These are phyloP conservation scores for Theileria luwenshuni DNA, from an alignment of 169 alveolate species.

Conservation along the genomic window DNA sequence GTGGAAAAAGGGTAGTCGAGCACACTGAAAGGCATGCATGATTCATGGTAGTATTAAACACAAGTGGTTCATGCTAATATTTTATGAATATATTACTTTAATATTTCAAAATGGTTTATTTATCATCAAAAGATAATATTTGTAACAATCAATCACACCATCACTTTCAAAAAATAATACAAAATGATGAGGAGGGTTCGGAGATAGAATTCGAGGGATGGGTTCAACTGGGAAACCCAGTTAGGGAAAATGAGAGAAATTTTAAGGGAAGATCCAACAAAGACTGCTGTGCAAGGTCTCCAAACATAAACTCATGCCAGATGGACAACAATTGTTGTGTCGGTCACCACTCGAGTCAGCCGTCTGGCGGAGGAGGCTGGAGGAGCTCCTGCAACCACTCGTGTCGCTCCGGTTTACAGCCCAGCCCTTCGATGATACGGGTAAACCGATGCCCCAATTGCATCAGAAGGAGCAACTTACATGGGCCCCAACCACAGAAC, in stretches of 20 bases:
- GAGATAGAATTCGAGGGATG: constrained; percentile 71
- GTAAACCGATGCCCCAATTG: constrained; percentile 43
- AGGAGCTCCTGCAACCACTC: constrained; percentile 1
- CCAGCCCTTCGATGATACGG: constrained; percentile 24
- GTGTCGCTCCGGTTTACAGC: not conserved
- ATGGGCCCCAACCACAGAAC: constrained; percentile 10
- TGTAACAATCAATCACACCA: constrained; percentile 1
- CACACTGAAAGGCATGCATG: constrained; percentile 11
- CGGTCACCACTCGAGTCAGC: not conserved
- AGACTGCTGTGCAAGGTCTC: not conserved
- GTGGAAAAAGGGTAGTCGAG: constrained; percentile 22
- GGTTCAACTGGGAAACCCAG: constrained; percentile 46
- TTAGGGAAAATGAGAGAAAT: not conserved
- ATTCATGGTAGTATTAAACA: constrained; percentile 11
- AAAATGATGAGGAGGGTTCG: constrained; percentile 60
- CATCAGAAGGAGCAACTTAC: not conserved
- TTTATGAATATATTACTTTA: constrained; percentile 1
- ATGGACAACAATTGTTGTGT: constrained; percentile 18
- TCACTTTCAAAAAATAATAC: constrained; percentile 11
- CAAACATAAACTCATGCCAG: not conserved
- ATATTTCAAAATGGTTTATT: constrained; percentile 18
- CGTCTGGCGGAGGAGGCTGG: not conserved
- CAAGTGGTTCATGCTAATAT: not conserved
- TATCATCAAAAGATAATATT: constrained; percentile 1
- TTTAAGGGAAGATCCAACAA: constrained; percentile 39